Conservation (phyloP, 192 early-diverging fungal genomes). For the Globomyces pollinis-pini region DNA sequence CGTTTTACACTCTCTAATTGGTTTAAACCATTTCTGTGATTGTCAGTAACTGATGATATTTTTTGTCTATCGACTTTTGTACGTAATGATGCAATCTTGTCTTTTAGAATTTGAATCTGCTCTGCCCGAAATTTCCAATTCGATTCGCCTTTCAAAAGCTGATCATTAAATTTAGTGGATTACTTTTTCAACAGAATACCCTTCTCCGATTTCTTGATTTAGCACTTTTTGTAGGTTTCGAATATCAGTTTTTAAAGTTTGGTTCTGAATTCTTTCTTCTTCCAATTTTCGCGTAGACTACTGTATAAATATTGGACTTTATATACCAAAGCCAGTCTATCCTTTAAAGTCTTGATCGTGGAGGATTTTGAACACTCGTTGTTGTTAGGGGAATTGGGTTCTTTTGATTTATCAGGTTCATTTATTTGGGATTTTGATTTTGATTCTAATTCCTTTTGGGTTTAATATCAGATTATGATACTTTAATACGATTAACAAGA, state of each 20-base stretch:
- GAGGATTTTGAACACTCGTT: no score
- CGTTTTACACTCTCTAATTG: neutral
- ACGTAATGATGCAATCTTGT: neutral
- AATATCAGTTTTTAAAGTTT: constrained; percentile 6
- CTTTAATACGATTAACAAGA: neutral
- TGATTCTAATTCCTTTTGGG: no score
- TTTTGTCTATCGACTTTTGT: neutral
- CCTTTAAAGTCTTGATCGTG: no score
- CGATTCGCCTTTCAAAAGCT: constrained; percentile 7
- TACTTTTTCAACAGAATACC: constrained; percentile 2
- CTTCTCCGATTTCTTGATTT: constrained; percentile 8
- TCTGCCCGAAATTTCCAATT: constrained; percentile 8
- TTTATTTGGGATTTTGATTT: neutral
- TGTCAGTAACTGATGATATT: no score
- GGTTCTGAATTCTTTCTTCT: constrained; percentile 12
- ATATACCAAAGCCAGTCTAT: neutral
- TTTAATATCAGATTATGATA: no score
- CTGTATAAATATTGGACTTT: neutral
- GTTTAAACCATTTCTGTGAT: neutral
- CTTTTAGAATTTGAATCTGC: constrained; percentile 11
- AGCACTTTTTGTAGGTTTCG: neutral
- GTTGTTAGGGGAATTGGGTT: neutral
- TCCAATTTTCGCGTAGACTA: constrained; percentile 13
- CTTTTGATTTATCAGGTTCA: neutral
- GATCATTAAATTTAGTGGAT: neutral